Evolutionary conservation across 495 filamentous ascomycete species (phyloP).

Genomic region (Venustampulla echinocandica): DNA sequence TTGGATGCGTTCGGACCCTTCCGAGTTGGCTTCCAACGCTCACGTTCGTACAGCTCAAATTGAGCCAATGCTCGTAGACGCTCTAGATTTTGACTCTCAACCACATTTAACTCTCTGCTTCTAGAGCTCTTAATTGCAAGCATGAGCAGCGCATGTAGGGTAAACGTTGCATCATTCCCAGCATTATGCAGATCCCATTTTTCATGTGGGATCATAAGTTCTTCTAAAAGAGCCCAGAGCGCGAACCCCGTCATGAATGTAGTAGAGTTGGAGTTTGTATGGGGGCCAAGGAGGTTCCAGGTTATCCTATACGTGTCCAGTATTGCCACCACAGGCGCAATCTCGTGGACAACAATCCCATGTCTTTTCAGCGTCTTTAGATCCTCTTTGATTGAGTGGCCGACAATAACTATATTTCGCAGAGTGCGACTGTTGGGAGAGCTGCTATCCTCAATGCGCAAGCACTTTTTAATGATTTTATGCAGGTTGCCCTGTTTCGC

Average conservation of each 20-base stretch:
- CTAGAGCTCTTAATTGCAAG: neutral
- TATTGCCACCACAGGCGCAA: constrained; percentile 46
- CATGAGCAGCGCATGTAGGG: neutral
- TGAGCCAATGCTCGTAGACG: constrained; percentile 7
- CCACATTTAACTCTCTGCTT: neutral
- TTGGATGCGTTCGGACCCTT: neutral
- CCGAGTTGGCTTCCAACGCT: constrained; percentile 9
- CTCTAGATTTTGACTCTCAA: constrained; percentile 6
- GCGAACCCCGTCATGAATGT: constrained; percentile 37
- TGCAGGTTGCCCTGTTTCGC: neutral
- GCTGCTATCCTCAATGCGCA: constrained; percentile 4
- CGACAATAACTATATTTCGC: constrained; percentile 67
- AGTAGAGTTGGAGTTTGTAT: neutral
- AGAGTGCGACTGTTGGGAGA: constrained; percentile 14
- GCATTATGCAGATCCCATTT: neutral
- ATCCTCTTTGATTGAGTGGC: constrained; percentile 58
- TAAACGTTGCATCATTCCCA: neutral
- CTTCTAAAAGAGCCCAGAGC: constrained; percentile 36
- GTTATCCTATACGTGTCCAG: constrained; percentile 64
- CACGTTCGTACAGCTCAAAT: constrained; percentile 7
- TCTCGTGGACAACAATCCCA: constrained; percentile 47
- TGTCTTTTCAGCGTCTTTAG: constrained; percentile 51
- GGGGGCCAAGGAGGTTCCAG: constrained; percentile 34
- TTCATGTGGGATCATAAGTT: neutral
- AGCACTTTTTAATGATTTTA: constrained; percentile 1